Evolutionary conservation across 305 asterid species (phyloP).

Genomic region (Fraxinus albicans): DNA sequence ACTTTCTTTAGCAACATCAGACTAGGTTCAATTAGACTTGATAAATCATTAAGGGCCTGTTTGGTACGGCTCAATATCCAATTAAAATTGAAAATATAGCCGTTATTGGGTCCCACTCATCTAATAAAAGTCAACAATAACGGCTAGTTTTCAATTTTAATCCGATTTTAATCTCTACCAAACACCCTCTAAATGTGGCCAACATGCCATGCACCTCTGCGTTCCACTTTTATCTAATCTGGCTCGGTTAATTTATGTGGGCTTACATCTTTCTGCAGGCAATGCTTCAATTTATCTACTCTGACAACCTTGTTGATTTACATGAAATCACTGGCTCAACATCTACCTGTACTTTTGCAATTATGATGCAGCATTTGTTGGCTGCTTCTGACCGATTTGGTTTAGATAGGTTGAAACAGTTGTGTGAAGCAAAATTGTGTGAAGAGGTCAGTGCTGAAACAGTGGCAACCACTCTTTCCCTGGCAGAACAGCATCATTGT

Average conservation of each 20-base stretch:
- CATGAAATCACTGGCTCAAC: constrained; percentile 59
- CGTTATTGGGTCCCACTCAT: too few relatives aligned
- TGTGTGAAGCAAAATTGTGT: constrained; percentile 87
- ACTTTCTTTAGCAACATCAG: not conserved
- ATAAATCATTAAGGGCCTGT: not conserved
- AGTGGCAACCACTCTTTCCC: constrained; percentile 84
- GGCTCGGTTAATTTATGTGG: constrained; percentile 14
- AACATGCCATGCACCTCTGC: not conserved
- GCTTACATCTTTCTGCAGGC: constrained; percentile 56
- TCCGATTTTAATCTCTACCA: too few relatives aligned
- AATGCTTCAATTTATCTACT: constrained; percentile 75
- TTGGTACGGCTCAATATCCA: too few relatives aligned
- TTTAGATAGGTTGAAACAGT: constrained; percentile 77
- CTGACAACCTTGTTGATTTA: constrained; percentile 64
- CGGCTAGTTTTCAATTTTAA: too few relatives aligned
- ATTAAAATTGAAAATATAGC: too few relatives aligned
- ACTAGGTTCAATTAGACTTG: not conserved
- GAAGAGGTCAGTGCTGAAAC: constrained; percentile 73
- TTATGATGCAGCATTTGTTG: constrained; percentile 85
- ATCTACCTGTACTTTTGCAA: constrained; percentile 52
- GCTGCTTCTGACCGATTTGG: constrained; percentile 96
- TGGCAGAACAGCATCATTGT: constrained; percentile 86
- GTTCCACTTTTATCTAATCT: constrained; percentile 5
- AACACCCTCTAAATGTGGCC: not conserved
- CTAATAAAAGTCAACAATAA: too few relatives aligned